phyloP scores from a whole-genome alignment of 164 flowering plant genomes.

The Echeveria elegans region DNA sequence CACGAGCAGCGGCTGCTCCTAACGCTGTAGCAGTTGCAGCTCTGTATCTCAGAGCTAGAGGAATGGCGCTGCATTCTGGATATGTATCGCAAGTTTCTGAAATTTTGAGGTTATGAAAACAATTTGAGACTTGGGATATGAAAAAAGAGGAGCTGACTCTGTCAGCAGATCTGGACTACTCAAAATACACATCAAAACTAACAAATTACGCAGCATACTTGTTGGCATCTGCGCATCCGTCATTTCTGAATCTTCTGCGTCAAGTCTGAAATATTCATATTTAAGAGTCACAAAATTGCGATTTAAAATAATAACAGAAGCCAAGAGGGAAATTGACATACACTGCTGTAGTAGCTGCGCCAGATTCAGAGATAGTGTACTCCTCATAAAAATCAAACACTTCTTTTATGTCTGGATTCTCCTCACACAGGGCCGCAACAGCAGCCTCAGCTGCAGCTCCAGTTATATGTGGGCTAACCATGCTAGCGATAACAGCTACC shows the following conservation, averaged over 20 bases:
- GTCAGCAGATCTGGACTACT: neutral
- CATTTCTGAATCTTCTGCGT: constrained; percentile 28
- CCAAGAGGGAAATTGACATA: constrained; percentile 12
- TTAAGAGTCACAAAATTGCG: neutral
- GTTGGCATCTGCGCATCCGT: constrained; percentile 21
- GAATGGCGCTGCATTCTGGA: constrained; percentile 25
- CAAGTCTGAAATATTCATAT: constrained; percentile 25
- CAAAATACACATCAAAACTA: neutral
- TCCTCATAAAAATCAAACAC: constrained; percentile 40
- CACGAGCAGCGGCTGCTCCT: constrained; percentile 87
- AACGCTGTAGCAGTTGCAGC: constrained; percentile 83
- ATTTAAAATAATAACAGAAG: constrained; percentile 1
- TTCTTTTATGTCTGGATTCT: constrained; percentile 43
- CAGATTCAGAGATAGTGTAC: constrained; percentile 13
- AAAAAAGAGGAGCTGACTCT: neutral
- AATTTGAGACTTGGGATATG: neutral
- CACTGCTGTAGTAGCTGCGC: constrained; percentile 32
- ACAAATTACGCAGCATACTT: constrained; percentile 20
- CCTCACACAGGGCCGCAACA: constrained; percentile 55
- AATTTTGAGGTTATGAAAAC: neutral
- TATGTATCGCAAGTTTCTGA: constrained; percentile 29
- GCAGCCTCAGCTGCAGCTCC: constrained; percentile 82
- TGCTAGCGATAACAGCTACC: constrained; percentile 57
- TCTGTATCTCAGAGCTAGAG: constrained; percentile 49
- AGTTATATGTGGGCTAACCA: constrained; percentile 57